Evolutionary conservation across 768 basidiomycete genomes (phyloP), one percentile per base, ranked within the genome.

Genomic region (Russula ochroleuca): DNA sequence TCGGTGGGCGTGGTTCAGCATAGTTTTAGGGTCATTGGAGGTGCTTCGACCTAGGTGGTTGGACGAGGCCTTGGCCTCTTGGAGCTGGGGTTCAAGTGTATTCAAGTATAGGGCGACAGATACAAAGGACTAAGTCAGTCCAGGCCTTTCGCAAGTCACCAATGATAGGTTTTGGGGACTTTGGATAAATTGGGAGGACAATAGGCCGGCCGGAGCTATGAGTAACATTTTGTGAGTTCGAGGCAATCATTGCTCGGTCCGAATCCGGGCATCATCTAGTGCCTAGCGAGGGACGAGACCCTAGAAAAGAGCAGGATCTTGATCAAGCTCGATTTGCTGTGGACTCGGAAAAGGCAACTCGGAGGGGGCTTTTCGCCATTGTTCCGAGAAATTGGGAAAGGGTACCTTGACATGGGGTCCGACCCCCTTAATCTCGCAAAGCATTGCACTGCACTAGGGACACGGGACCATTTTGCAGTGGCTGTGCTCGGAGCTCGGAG

Each of bases 121-220:
- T 8, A 21, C 19, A 31, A 43, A 49, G 6, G 17, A 48, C 17
- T 23, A 21, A 28, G 15, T 11, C 25, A 17, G 13, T 31, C 17
- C 43, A 8, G 8, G n/a, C 10, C 9, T 51, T 19, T 31, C 19
- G 9, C 28, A 10, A 19, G 25, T 15, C 10, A 51, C 4, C 25
- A 14, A 10, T 28, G 50, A 3, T 5, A 51, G 3, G 15, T 41
- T 8, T 43, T 35, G 41, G 33, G 25, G 33, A 19, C 14, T n/a
- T n/a, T 59, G 28, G 52, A 64, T 48, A 48, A 54, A 53, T 53
- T 37, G 35, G 51, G 62, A 47, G 35, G 17, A 64, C 51, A 64
- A 64, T 52, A 37, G 19, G 37, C 3, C 51, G 62, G 57, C 50
- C 57, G 62, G 57, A 63, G 31, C 63, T 59, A 59, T 7, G n/a